Evolutionary conservation across 441 rosid species (phyloP), one percentile per base, ranked within the genome.

Genomic region (Erodium moschatum): DNA sequence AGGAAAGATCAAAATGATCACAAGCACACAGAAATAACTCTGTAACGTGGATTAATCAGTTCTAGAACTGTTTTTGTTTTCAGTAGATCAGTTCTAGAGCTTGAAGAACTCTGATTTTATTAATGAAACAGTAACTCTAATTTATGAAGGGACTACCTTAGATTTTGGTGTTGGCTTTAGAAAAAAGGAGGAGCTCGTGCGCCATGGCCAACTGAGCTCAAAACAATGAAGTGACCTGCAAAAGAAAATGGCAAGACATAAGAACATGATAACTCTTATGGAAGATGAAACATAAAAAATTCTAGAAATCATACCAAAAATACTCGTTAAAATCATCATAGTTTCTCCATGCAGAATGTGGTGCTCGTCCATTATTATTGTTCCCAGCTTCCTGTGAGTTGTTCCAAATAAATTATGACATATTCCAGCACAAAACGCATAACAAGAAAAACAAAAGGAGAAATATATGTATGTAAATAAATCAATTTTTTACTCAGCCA

Each of bases 121-220:
- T 67, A 79, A 71, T 52, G 89, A 13, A 50, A n/a, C 58, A 13
- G 56, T 15, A 50, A 12, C 15, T 15, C 0, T 19, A 1, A 50
- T 2, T n/a, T 50, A 50, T 12, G 19, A 50, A 50, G 58, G 4
- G 12, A 50, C 58, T 15, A 60, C 99, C 99, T 86, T 89, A 74
- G 79, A 73, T 73, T 80, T 87, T 19, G 82, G 85, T 69, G 79
- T 80, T 70, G 97, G 99, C 77, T 80, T 85, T 70, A 70, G 91
- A 72, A 94, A 94, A 81, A 94, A 94, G 10, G 88, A 70, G 27
- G 87, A 84, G 76, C 70, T 72, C 66, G 20, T 67, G 60, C 85
- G 89, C 99, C 97, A 91, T 6, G 99, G 99, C 99, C 99, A 94
- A 76, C 96, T 79, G 61, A 94, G 96, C 27, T 91, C 94, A 71